Percentiles rank a stretch among this genome's conserved stretches.
Conservation (phyloP, 441 rosid genomes). For the Syzygium syzygioides region DNA sequence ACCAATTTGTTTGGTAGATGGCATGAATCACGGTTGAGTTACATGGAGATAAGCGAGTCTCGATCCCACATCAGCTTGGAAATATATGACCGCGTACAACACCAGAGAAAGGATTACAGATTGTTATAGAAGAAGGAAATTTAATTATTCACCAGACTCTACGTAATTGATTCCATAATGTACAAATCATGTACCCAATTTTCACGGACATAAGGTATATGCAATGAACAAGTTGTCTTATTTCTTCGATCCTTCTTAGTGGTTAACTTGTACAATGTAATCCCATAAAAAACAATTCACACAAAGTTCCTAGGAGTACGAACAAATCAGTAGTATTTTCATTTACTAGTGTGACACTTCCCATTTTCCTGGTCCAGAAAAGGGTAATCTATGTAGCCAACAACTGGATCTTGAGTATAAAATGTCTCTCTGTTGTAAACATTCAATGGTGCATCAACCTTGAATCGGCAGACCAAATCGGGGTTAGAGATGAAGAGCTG, state of each 20-base stretch:
- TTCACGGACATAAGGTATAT: not conserved
- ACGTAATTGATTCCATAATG: fast-evolving
- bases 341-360: not conserved
- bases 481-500: constrained; percentile 30
- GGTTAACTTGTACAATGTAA: not conserved
- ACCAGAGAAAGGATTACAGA: too few relatives aligned
- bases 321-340: not conserved
- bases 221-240: not conserved
- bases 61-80: constrained; percentile 34
- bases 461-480: constrained; percentile 34
- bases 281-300: not conserved
- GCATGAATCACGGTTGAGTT: constrained; percentile 73
- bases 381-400: constrained; percentile 40
- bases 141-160: not conserved
- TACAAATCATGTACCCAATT: not conserved
- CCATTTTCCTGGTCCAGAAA: constrained; percentile 11
- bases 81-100: not conserved
- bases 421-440: constrained; percentile 23
- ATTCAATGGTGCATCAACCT: constrained; percentile 25
- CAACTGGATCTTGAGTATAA: constrained; percentile 21
- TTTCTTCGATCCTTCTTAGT: not conserved
- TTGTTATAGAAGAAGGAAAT: not conserved
- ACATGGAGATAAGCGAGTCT: constrained; percentile 68
- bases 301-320: not conserved
- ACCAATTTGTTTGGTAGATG: constrained; percentile 51